Evolutionary conservation across 169 alveolate species (phyloP), one percentile per base, ranked within the genome.

Genomic region (Plasmodium inui): DNA sequence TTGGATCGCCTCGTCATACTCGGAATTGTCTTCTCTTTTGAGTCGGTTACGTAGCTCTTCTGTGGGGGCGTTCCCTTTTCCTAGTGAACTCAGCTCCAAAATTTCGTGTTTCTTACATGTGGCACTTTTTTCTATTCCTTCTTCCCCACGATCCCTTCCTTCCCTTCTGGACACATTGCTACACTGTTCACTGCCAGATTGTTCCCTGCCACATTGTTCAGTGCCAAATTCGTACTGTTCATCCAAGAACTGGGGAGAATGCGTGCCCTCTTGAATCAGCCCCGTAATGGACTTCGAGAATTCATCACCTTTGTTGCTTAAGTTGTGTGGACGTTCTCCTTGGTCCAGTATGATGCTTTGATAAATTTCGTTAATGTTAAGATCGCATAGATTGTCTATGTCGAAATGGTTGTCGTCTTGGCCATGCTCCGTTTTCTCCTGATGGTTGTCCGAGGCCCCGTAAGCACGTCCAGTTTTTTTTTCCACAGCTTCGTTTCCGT

Each of bases 321-420:
- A 19, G 1, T 22, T 22, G 37, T 67, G 39, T n/a, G 76, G 28
- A 26, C 46, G 9, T 5, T 83, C 83, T 37, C 53, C 41, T 30
- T 82, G 82, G 39, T 82, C 74, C 14, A 53, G 83, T 4, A 83
- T 67, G 39, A 70, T 83, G 30, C 83, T 83, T 70, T 34, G 72
- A 71, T 83, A 83, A 83, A 83, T 67, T 37, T 83, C 83, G 70
- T 70, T 83, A 70, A 83, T 55, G 74, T 83, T 71, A 30, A 83
- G 14, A 28, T 41, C 34, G 55, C 70, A 83, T 17, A 83, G 22
- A 83, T 83, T 70, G 14, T 83, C 83, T 70, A 70, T 70, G 14
- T 83, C 80, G 26, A 67, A 19, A 61, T 61, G 70, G 6, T 84
- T 72, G 26, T 26, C 55, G 17, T 71, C 2, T 7, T n/a, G 37